Evolutionary conservation across 148 eudicot species (phyloP).

Genomic region (Silene latifolia): DNA sequence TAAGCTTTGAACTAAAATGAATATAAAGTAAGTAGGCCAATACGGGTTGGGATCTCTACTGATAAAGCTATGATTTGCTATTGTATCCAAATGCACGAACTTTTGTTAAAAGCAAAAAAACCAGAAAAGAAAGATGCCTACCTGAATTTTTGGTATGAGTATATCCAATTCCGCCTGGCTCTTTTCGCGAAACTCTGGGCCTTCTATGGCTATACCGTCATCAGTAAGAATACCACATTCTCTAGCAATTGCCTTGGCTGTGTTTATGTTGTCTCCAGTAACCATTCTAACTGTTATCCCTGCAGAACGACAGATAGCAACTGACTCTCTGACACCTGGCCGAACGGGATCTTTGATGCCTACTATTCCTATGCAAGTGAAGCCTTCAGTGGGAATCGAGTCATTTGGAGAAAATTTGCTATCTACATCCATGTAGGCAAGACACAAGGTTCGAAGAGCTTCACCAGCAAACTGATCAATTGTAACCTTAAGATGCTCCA

Average conservation of each 20-base stretch:
- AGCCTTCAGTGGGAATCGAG: constrained; percentile 70
- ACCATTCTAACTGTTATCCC: constrained; percentile 93
- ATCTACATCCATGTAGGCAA: constrained; percentile 72
- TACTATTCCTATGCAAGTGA: constrained; percentile 84
- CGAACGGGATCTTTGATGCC: constrained; percentile 98
- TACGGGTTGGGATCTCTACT: background rate
- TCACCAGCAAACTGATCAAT: constrained; percentile 78
- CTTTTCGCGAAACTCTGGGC: constrained; percentile 88
- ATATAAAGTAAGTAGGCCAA: background rate
- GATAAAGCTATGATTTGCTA: background rate
- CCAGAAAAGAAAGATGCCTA: constrained; percentile 9
- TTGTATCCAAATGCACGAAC: background rate
- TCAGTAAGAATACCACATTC: constrained; percentile 99
- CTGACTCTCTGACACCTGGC: constrained; percentile 94
- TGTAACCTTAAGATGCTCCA: constrained; percentile 51
- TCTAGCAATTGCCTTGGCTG: constrained; percentile 96
- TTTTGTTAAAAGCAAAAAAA: background rate
- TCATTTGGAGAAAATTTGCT: constrained; percentile 50
- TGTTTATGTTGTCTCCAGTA: constrained; percentile 94
- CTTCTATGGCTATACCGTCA: constrained; percentile 93
- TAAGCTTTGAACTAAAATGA: background rate
- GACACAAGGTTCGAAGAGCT: constrained; percentile 88
- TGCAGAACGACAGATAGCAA: constrained; percentile 91
- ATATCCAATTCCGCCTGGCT: constrained; percentile 56
- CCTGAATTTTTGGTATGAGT: constrained; percentile 89